These are phyloP conservation scores for Lathyrus tuberosus DNA, from an alignment of 306 rosid species.

Conservation along the genomic window DNA sequence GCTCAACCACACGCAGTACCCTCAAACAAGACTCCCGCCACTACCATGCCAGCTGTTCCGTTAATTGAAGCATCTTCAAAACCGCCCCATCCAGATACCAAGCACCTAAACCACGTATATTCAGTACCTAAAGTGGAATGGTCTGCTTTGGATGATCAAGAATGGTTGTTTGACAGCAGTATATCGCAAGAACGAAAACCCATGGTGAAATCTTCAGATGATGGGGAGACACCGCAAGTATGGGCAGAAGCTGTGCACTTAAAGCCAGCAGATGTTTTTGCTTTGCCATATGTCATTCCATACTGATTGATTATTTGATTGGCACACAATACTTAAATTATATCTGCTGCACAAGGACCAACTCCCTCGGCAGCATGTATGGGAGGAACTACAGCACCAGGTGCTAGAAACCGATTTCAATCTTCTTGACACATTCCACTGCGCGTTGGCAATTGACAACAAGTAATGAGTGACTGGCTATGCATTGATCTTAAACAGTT, in stretches of 20 bases:
- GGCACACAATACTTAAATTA: slow-evolving; percentile 41
- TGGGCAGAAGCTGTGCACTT: slow-evolving; percentile 88
- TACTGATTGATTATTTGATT: slow-evolving; percentile 53
- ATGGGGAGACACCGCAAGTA: slow-evolving; percentile 56
- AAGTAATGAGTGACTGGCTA: slow-evolving; percentile 37
- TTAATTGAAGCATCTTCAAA: slow-evolving; percentile 44
- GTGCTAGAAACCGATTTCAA: slow-evolving; percentile 40
- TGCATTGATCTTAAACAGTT: slow-evolving; percentile 28
- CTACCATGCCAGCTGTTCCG: slow-evolving; percentile 44
- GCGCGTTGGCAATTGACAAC: slow-evolving; percentile 42
- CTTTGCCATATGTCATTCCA: slow-evolving; percentile 91
- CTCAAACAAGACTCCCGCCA: slow-evolving; percentile 43
- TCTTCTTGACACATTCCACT: slow-evolving; percentile 43
- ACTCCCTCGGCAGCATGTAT: slow-evolving; percentile 32
- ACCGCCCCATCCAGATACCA: slow-evolving; percentile 81
- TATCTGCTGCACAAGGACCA: slow-evolving; percentile 38
- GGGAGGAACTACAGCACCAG: slow-evolving; percentile 38
- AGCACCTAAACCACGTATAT: slow-evolving; percentile 61
- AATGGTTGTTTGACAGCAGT: slow-evolving; percentile 68
- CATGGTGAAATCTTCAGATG: slow-evolving; percentile 43
- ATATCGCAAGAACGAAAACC: slow-evolving; percentile 49
- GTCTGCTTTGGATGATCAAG: slow-evolving; percentile 62
- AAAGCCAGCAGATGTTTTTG: slow-evolving; percentile 64
- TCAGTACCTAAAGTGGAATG: slow-evolving; percentile 65
- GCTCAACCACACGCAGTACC: slow-evolving; percentile 48